Percentiles rank a stretch among this genome's conserved stretches.
Evolutionary conservation across 306 rosid genomes (phyloP).

Genomic region (Lathyrus aphaca): DNA sequence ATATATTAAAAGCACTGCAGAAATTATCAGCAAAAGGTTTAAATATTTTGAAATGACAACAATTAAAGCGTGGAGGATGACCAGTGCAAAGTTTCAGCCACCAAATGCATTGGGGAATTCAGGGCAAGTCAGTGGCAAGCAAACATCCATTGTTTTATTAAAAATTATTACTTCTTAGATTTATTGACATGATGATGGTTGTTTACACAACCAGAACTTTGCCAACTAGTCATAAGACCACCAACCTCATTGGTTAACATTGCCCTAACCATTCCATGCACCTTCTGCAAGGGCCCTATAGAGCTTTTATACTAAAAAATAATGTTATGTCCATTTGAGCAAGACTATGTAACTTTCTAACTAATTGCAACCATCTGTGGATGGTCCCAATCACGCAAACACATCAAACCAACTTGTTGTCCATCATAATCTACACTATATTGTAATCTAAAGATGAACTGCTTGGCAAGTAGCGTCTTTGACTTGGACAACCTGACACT

Average conservation of each 20-base stretch:
- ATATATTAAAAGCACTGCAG: constrained; percentile 1
- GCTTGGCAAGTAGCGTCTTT: not conserved
- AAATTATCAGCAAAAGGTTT: not conserved
- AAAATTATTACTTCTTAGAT: not conserved
- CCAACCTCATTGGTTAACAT: constrained; percentile 2
- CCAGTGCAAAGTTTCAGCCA: not conserved
- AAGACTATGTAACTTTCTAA: constrained; percentile 7
- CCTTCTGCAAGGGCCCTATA: not conserved
- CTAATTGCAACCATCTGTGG: not conserved
- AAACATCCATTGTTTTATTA: not conserved
- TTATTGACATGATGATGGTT: not conserved
- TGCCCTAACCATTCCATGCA: not conserved
- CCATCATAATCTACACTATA: constrained; percentile 2
- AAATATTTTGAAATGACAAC: not conserved
- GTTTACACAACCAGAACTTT: constrained; percentile 4
- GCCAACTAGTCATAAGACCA: constrained; percentile 1
- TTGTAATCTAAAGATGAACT: not conserved
- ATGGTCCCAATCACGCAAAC: not conserved
- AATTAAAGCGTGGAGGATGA: not conserved
- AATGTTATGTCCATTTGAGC: not conserved
- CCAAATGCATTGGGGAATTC: not conserved
- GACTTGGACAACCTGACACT: not conserved
- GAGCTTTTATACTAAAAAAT: not conserved
- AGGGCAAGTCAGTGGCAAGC: too few relatives aligned
- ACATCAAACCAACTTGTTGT: not conserved